phyloP scores from a whole-genome alignment of 1,284 basidiomycete genomes.

The Inonotus obliquus region DNA sequence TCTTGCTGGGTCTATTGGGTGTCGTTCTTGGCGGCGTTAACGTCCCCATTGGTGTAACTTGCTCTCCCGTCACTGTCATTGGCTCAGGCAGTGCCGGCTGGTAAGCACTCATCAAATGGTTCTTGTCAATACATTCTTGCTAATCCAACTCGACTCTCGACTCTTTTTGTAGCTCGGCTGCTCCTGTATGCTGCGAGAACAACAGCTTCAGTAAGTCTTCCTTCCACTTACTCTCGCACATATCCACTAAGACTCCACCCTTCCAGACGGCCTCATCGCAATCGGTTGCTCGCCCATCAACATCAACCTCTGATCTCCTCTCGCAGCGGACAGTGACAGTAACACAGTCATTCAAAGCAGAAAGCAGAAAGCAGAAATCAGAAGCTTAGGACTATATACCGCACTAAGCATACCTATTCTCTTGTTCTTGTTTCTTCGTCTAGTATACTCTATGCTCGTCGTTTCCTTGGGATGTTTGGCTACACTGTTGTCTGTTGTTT shows the following conservation, averaged over 20 bases:
- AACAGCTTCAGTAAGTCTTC: conserved; percentile 31
- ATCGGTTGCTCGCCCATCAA: conserved; percentile 24
- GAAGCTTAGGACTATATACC: too few species aligned
- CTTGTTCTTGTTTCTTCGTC: too few species aligned
- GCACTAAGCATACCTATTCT: too few species aligned
- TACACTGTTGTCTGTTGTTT: too few species aligned
- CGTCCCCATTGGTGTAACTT: conserved; percentile 28
- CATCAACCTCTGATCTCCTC: conserved; percentile 16
- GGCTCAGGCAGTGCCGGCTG: conserved; percentile 25
- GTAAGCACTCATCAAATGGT: not conserved
- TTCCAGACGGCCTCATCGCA: conserved; percentile 20
- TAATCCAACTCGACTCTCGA: not conserved
- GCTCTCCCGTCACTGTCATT: conserved; percentile 30
- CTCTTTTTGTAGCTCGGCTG: conserved; percentile 23
- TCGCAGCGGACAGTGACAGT: too few species aligned
- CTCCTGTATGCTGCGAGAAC: conserved; percentile 37
- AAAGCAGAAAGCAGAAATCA: too few species aligned
- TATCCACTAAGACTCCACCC: not conserved
- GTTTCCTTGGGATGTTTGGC: too few species aligned
- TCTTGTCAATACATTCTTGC: not conserved
- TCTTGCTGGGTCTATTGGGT: conserved; percentile 28
- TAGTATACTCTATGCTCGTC: too few species aligned
- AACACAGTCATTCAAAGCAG: too few species aligned
- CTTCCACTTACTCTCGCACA: not conserved
- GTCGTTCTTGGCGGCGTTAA: conserved; percentile 27